Evolutionary conservation across 306 rosid species (phyloP), one percentile per base, ranked within the genome.

Genomic region (Ochetophila trinervis): DNA sequence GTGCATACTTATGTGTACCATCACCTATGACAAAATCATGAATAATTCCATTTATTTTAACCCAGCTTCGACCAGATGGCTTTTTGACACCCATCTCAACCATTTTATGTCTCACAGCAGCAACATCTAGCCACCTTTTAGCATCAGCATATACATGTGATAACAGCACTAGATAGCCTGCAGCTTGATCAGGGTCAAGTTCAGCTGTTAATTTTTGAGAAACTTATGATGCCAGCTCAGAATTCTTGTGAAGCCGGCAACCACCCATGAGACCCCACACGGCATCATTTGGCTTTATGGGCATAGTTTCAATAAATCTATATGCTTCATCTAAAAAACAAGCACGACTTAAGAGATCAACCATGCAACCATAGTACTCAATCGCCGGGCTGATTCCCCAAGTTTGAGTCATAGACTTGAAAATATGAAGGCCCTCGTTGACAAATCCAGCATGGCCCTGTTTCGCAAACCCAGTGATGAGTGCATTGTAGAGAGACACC

Each of bases 401-500:
- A 53, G 73, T 69, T 61, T 69, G 76, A 22, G 71, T 74, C 92
- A 91, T 91, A 69, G 74, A 74, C 50, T 75, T 53, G 58, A 88
- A 91, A 61, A 91, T 19, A 60, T 11, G 71, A 21, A 80, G 59
- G 20, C 95, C 97, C 63, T 88, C 88, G 0, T 69, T 60, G 30
- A 86, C 84, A 15, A 85, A 77, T n/a, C 97, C 92, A 0, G 89
- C 84, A 79, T 88, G 92, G 66, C 90, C 91, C 23, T 84, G 97
- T 66, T 88, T 88, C 1, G 91, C 95, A 53, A 84, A 83, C 54
- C 83, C 97, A 42, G 66, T 59, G 61, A 91, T 91, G 24, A 88
- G 86, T 86, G 96, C 96, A 91, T n/a, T n/a, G n/a, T n/a, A 53
- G 96, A 86, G 10, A 84, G 86, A n/a, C n/a, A n/a, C n/a, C n/a